Evolutionary conservation across 345 rosid genomes (phyloP), one percentile per base, ranked within the genome.

Genomic region (Lepidium africanum): DNA sequence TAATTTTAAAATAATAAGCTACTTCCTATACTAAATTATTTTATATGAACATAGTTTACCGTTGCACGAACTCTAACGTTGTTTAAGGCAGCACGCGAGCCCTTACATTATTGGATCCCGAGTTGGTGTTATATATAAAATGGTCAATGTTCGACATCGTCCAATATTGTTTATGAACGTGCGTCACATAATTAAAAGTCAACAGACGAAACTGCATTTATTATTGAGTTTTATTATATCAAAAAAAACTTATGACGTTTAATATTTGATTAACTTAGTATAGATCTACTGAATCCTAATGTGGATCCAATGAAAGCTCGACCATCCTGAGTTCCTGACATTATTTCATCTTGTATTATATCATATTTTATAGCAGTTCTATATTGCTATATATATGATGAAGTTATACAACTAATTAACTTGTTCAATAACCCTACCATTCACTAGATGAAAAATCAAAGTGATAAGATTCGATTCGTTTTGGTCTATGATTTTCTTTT

Each of bases 171-270:
- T 39, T 6, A 17, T 47, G 27, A 21, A 70, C 54, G 68, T 70
- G 37, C 38, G 52, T 70, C 53, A 60, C 46, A 41, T 33, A 50
- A 30, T 41, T 27, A 16, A 49, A 49, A 56, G 66, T 69, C 73
- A 59, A 49, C 38, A 50, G n/a, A 16, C 49, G 9, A 39, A 58
- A 35, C 35, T 55, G 14, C 6, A 50, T 41, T 41, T 11, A 15
- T 38, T 21, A 21, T 21, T 27, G 3, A 27, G 14, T 47, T 13
- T 23, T 15, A 32, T 17, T 48, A 8, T 25, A 13, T 9, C 10
- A 4, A 13, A 14, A 8, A 50, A 40, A n/a, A 41, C 1, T 3
- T 13, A 13, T 10, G 2, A 42, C 30, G 9, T 32, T 53, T 56
- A 2, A 15, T 56, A 57, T 7, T 46, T 46, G 10, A 32, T 54